Evolutionary conservation across 306 rosid genomes (phyloP), one percentile per base, ranked within the genome.

Genomic region (peach (Prunus persica)): DNA sequence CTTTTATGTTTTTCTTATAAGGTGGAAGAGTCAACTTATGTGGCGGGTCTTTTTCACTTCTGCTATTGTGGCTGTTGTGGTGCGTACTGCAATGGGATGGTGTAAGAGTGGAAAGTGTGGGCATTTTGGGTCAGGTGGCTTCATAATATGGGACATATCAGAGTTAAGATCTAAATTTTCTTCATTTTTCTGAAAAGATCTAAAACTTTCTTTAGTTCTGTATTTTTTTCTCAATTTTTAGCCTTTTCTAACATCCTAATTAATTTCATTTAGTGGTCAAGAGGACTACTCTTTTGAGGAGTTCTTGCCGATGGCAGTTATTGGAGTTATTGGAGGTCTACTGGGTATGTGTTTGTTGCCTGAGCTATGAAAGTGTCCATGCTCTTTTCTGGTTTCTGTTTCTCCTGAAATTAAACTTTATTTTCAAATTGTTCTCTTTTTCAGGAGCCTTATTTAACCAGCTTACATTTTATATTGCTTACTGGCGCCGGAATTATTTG

Each of bases 11-110:
- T 18, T 19, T 51, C 11, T 73, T 0, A 30, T 68, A 81, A 86
- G 90, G 85, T 78, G 88, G 88, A 89, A 89, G 85, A 82, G 83
- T 82, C 97, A 90, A 84, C 92, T 92, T 79, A 89, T 95, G 96
- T 95, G 99, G 99, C 96, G 96, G 70, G 97, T 92, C 76, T 92
- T 95, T 75, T 95, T 95, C 79, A 92, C 98, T 72, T 92, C 97
- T 84, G 98, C 98, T 70, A 75, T 90, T 74, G 98, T 95, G 82
- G 99, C 97, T 73, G 93, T 95, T 76, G 98, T 92, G 78, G 97
- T 92, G 72, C 96, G 97, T 74, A 82, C 93, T 78, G 95, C 95
- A 55, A 95, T 95, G 97, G 96, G 91, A 62, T 95, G 97, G 96
- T 95, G 99, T 75, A 88, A 84, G 84, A 92, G 89, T 84, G 98